These are phyloP conservation scores for Echites panduratus DNA, from an alignment of 257 asterid genomes.

Conservation along the genomic window DNA sequence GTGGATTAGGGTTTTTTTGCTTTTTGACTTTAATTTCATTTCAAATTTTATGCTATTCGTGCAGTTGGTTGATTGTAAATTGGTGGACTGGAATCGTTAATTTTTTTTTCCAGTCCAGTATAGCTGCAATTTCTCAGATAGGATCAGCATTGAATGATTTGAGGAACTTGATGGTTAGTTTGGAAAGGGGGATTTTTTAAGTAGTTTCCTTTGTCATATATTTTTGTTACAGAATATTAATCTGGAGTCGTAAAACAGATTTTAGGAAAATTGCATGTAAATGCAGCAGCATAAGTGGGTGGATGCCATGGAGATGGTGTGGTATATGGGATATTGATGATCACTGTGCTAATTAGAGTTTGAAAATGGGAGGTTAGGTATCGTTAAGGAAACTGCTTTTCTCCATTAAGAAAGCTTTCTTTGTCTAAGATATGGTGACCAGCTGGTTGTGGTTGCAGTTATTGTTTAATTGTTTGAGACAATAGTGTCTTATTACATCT, in stretches of 20 bases:
- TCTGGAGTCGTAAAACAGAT: slow-evolving; percentile 2
- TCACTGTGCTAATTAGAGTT: not conserved
- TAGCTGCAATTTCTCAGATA: not conserved
- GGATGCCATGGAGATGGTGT: not conserved
- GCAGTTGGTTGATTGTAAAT: not conserved
- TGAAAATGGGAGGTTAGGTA: not conserved
- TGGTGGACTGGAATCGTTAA: not conserved
- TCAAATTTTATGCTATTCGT: not conserved
- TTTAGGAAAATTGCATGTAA: not conserved
- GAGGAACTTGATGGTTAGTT: not conserved
- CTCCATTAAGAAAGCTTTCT: not conserved
- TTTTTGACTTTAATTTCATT: not conserved
- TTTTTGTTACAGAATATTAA: not conserved
- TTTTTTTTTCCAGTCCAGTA: not conserved
- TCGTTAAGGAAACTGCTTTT: not conserved
- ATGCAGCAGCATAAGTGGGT: not conserved
- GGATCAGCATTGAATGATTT: not conserved
- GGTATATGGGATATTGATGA: not conserved
- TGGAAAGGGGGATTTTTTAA: not conserved
- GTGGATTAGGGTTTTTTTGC: not conserved
- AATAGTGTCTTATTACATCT: not conserved
- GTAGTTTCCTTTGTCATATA: not conserved
- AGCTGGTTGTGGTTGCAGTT: not conserved
- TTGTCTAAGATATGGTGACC: not conserved
- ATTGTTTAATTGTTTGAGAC: not conserved